Percentiles rank a stretch among this genome's conserved stretches.
Conservation (phyloP, 2,329 filamentous ascomycete species). For the Septoria linicola region DNA sequence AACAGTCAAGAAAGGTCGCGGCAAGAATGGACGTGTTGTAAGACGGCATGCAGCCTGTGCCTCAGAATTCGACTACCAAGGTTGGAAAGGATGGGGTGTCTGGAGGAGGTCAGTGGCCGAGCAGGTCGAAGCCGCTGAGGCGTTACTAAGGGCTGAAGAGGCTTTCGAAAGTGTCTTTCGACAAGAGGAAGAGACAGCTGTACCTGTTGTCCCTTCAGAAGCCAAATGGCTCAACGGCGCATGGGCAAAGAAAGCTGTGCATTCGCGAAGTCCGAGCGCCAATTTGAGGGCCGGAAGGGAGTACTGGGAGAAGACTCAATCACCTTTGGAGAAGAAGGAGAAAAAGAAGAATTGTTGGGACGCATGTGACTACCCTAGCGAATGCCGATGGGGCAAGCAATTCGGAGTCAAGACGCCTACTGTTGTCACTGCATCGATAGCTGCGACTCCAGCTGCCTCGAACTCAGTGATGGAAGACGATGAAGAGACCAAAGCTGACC, state of each 20-base stretch:
- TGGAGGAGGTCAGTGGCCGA: slow-evolving; percentile 42
- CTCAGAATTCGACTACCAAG: slow-evolving; percentile 54
- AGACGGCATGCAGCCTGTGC: slow-evolving; percentile 46
- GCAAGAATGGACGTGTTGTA: slow-evolving; percentile 30
- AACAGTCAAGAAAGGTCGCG: slow-evolving; percentile 40
- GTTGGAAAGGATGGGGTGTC: slow-evolving; percentile 50
- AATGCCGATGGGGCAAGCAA: slow-evolving; percentile 46
- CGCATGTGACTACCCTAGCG: slow-evolving; percentile 47
- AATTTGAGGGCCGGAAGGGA: not conserved
- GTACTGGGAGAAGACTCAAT: slow-evolving; percentile 11
- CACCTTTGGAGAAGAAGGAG: not conserved
- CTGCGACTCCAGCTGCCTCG: not conserved
- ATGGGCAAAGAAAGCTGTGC: slow-evolving; percentile 20
- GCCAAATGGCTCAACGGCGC: slow-evolving; percentile 24
- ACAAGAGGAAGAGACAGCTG: not conserved
- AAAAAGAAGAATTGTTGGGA: slow-evolving; percentile 45
- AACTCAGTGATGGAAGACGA: slow-evolving; percentile 2
- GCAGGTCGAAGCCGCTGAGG: slow-evolving; percentile 29
- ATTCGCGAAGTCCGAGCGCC: not conserved
- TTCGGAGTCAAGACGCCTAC: slow-evolving; percentile 30
- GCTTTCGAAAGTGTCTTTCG: slow-evolving; percentile 10
- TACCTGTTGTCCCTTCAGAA: slow-evolving; percentile 18
- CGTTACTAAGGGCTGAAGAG: slow-evolving; percentile 20
- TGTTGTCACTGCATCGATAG: slow-evolving; percentile 4
- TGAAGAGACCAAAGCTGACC: slow-evolving; percentile 6